Evolutionary conservation across 305 asterid genomes (phyloP).

Genomic region (Solanum hybrid): DNA sequence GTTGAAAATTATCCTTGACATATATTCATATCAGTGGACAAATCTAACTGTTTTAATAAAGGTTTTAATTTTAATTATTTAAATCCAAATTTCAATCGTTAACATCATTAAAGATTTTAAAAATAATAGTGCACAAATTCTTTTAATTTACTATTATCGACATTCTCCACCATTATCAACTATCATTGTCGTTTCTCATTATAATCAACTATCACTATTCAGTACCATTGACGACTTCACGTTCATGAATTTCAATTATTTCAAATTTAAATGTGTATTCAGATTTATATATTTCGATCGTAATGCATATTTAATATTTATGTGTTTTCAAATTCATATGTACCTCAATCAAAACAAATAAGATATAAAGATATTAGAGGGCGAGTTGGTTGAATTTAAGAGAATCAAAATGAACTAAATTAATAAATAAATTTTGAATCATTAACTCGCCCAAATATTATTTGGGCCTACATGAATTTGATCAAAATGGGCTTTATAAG

Average conservation of each 20-base stretch:
- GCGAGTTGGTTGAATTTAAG: background rate
- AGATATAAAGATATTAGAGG: background rate
- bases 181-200: background rate
- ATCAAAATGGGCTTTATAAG: background rate
- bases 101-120: no score
- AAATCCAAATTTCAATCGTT: background rate
- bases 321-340: background rate
- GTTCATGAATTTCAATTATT: background rate
- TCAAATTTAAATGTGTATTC: background rate
- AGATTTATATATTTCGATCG: background rate
- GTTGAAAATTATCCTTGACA: background rate
- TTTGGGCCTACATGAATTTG: background rate
- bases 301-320: background rate
- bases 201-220: background rate
- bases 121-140: background rate
- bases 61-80: background rate
- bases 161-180: background rate
- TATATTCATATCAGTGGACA: background rate
- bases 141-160: background rate
- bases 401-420: background rate
- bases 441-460: background rate
- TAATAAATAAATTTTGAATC: background rate
- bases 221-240: background rate
- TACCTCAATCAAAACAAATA: background rate
- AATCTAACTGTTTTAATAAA: background rate